Evolutionary conservation across 768 basidiomycete genomes (phyloP).

Genomic region (Termitomyces heimii): DNA sequence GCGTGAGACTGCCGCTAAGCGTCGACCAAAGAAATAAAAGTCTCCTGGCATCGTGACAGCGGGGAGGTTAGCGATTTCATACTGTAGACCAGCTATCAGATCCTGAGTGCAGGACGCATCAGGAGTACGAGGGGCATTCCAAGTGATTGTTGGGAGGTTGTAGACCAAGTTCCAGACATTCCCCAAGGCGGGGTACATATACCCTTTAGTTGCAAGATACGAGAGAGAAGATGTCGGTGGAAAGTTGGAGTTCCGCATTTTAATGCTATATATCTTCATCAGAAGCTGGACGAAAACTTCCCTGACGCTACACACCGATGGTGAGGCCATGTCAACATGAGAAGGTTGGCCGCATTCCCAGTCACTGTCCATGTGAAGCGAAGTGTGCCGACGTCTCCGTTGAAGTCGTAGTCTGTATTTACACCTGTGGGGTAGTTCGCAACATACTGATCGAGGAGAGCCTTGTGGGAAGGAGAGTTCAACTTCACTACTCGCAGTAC

Average conservation of each 20-base stretch:
- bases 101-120: conserved; percentile 23
- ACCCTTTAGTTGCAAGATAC: conserved; percentile 27
- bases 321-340: conserved; percentile 30
- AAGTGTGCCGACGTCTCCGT: conserved; percentile 22
- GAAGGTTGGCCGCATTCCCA: conserved; percentile 21
- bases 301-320: conserved; percentile 20
- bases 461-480: conserved; percentile 19
- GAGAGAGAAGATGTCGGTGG: conserved; percentile 19
- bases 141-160: conserved; percentile 24
- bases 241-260: conserved; percentile 20
- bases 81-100: conserved; percentile 30
- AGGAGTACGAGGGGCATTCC: conserved; percentile 25
- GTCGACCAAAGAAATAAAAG: conserved; percentile 28
- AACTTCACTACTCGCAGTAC: conserved; percentile 24
- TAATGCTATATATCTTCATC: conserved; percentile 4
- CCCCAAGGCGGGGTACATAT: conserved; percentile 27
- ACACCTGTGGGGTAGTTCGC: conserved; percentile 24
- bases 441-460: conserved; percentile 22
- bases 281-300: neutral
- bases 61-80: conserved; percentile 45
- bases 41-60: conserved; percentile 34
- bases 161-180: conserved; percentile 25
- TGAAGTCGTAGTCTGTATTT: conserved; percentile 22
- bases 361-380: conserved; percentile 25
- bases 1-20: conserved; percentile 20